Percentiles rank a stretch among this genome's conserved stretches.
Conservation (phyloP, 371 early-diverging fungal genomes). For the Batkoa obscura region DNA sequence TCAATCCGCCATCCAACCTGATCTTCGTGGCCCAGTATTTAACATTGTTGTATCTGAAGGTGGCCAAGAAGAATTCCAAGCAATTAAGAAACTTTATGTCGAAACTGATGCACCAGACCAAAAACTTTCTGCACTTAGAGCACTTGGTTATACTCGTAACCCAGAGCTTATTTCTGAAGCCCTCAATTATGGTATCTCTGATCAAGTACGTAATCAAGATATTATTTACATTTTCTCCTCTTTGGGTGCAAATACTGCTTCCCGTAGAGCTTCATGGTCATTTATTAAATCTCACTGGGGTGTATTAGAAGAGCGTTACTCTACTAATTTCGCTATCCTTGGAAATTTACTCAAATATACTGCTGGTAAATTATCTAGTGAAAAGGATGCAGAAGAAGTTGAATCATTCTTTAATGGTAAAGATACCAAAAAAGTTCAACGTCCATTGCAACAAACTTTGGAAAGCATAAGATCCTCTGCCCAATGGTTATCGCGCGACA, state of each 20-base stretch:
- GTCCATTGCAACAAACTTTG: slow-evolving; percentile 61
- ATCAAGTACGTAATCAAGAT: slow-evolving; percentile 67
- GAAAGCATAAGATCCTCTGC: slow-evolving; percentile 64
- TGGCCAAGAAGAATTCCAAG: slow-evolving; percentile 52
- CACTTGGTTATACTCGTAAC: slow-evolving; percentile 51
- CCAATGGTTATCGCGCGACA: slow-evolving; percentile 61
- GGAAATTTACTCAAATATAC: slow-evolving; percentile 44
- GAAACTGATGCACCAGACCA: slow-evolving; percentile 49
- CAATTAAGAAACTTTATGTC: slow-evolving; percentile 47
- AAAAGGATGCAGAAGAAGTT: slow-evolving; percentile 40
- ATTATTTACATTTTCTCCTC: slow-evolving; percentile 30
- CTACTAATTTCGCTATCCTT: slow-evolving; percentile 47
- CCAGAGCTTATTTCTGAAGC: slow-evolving; percentile 29
- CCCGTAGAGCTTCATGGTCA: slow-evolving; percentile 52
- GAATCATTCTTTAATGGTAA: slow-evolving; percentile 53
- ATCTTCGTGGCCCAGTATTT: slow-evolving; percentile 65
- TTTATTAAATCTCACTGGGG: slow-evolving; percentile 59
- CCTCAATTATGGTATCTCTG: slow-evolving; percentile 39
- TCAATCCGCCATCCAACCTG: slow-evolving; percentile 49
- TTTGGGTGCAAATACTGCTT: slow-evolving; percentile 32
- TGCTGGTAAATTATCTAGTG: slow-evolving; percentile 44
- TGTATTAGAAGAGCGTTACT: slow-evolving; percentile 39
- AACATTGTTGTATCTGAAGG: slow-evolving; percentile 48
- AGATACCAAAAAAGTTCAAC: slow-evolving; percentile 46
- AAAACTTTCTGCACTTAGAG: slow-evolving; percentile 49